These are phyloP conservation scores for Vitis vinifera DNA, from an alignment of 164 flowering plant genomes.

Conservation along the genomic window ASM3070453v1 NC_081814.1:3815001-3815500, in stretches of 20 bases:
- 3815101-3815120: constrained; percentile 14
- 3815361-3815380: constrained; percentile 18
- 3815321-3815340: constrained; percentile 11
- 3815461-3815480: constrained; percentile 78
- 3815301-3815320: constrained; percentile 10
- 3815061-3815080: constrained; percentile 7
- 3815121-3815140: constrained; percentile 26
- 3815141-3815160: constrained; percentile 25
- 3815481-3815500: constrained; percentile 65
- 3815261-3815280: constrained; percentile 6
- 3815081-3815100: background rate
- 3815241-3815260: constrained; percentile 2
- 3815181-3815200: constrained; percentile 8
- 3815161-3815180: constrained; percentile 14
- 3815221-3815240: constrained; percentile 4
- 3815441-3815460: constrained; percentile 79
- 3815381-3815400: constrained; percentile 21
- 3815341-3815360: constrained; percentile 9
- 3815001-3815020: constrained; percentile 3
- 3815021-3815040: constrained; percentile 7
- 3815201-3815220: constrained; percentile 1
- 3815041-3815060: constrained; percentile 3
- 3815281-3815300: constrained; percentile 5
- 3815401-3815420: constrained; percentile 53
- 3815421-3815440: constrained; percentile 69